Percentiles rank a stretch among this genome's conserved stretches.
Conservation (phyloP, 257 asterid species). For the Nicotiana attenuata region DNA sequence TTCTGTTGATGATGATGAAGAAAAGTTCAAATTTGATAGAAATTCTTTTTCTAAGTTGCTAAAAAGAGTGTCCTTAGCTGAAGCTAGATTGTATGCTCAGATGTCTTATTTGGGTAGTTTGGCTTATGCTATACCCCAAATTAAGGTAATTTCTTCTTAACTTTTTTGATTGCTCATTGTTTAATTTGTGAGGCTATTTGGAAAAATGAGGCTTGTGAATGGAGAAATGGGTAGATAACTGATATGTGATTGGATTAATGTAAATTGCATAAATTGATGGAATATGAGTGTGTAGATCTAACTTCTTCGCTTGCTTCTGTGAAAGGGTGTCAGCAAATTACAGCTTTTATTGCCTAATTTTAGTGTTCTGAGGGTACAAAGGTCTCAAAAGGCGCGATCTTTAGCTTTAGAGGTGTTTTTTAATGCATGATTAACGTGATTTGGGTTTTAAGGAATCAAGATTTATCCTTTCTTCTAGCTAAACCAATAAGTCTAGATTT, state of each 20-base stretch:
- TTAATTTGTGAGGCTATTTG: not conserved
- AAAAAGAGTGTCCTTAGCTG: slow-evolving; percentile 64
- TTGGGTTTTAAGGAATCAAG: not conserved
- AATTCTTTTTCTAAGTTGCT: slow-evolving; percentile 77
- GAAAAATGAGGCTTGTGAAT: not conserved
- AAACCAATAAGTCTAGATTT: not conserved
- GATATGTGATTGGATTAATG: not conserved
- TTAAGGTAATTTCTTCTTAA: slow-evolving; percentile 50
- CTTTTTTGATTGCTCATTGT: not conserved
- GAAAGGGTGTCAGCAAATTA: not conserved
- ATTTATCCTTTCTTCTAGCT: not conserved
- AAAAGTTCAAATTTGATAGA: slow-evolving; percentile 49
- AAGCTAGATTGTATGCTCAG: slow-evolving; percentile 73
- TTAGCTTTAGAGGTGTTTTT: not conserved
- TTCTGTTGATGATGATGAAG: slow-evolving; percentile 38
- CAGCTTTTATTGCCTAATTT: not conserved
- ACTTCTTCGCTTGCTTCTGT: not conserved
- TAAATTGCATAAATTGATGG: not conserved
- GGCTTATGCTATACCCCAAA: slow-evolving; percentile 79
- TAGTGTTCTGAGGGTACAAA: not conserved
- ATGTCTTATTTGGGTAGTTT: slow-evolving; percentile 78
- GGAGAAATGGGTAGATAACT: not conserved
- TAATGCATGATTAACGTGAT: not conserved
- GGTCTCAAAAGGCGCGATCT: not conserved
- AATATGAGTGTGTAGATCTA: not conserved